phyloP scores from a whole-genome alignment of 352 stramenopile genomes.

The Pythium scleroteichum region DNA sequence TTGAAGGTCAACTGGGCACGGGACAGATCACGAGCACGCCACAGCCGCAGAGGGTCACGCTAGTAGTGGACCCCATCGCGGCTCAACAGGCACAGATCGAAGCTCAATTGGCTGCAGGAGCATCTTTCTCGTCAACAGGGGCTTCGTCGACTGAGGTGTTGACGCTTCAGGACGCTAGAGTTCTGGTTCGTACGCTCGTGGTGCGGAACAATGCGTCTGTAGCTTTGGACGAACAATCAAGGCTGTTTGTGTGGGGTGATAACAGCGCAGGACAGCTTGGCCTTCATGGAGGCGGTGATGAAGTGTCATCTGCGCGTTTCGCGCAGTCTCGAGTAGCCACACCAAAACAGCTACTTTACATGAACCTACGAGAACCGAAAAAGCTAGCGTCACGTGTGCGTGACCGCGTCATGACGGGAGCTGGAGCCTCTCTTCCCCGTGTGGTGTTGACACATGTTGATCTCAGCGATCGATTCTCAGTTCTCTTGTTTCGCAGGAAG shows the following conservation, averaged over 20 bases:
- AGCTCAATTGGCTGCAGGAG: constrained; percentile 22
- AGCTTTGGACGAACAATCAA: constrained; percentile 47
- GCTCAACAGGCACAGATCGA: constrained; percentile 37
- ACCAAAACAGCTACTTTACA: constrained; percentile 47
- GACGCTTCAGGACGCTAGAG: constrained; percentile 32
- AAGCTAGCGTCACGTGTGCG: constrained; percentile 30
- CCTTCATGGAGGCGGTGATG: neutral
- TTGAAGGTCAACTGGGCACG: constrained; percentile 51
- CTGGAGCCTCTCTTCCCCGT: constrained; percentile 29
- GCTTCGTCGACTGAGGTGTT: neutral
- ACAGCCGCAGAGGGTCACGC: constrained; percentile 25
- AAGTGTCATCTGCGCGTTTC: neutral
- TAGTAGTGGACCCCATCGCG: constrained; percentile 26
- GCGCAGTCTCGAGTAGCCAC: neutral
- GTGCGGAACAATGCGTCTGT: constrained; percentile 35
- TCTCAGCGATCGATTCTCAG: constrained; percentile 45
- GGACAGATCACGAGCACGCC: constrained; percentile 2
- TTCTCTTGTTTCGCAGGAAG: constrained; percentile 54
- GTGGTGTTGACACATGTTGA: constrained; percentile 40
- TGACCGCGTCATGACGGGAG: constrained; percentile 29
- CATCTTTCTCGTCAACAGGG: constrained; percentile 11
- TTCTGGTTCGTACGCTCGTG: constrained; percentile 37
- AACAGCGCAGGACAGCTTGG: constrained; percentile 46
- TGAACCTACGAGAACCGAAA: constrained; percentile 37
- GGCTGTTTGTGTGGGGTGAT: constrained; percentile 55